These are phyloP conservation scores for Tephrocybe sp. DNA, from an alignment of 768 basidiomycete species.

Conservation along the genomic window DNA sequence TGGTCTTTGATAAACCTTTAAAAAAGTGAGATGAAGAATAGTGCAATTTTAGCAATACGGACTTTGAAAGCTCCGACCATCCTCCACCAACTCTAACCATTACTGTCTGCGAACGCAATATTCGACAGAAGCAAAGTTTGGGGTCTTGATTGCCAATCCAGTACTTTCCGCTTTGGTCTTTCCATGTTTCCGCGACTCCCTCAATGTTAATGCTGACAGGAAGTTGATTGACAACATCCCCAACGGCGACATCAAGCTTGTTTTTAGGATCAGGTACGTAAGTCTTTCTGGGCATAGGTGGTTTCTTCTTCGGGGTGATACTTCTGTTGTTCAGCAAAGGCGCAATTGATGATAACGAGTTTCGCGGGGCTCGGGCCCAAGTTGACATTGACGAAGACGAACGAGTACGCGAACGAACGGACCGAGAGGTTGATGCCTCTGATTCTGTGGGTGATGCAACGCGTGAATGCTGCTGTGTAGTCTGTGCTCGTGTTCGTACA, in stretches of 20 bases:
- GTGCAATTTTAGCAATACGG: constrained; percentile 23
- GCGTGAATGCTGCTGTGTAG: constrained; percentile 32
- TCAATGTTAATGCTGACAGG: constrained; percentile 82
- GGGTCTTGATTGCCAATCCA: constrained; percentile 95
- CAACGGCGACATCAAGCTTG: constrained; percentile 90
- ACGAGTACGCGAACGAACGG: constrained; percentile 36
- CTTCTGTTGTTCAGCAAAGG: constrained; percentile 23
- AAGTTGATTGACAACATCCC: constrained; percentile 86
- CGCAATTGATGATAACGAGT: constrained; percentile 47
- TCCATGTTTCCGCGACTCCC: constrained; percentile 82
- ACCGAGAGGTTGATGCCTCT: constrained; percentile 54
- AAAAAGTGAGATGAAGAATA: constrained; percentile 6
- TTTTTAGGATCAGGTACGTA: constrained; percentile 89
- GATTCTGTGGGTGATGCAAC: constrained; percentile 61
- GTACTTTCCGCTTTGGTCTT: constrained; percentile 91
- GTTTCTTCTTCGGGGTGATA: constrained; percentile 46
- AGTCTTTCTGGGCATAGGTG: constrained; percentile 47
- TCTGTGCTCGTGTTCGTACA: constrained; percentile 41
- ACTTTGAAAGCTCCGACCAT: constrained; percentile 92
- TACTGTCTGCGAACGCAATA: constrained; percentile 86
- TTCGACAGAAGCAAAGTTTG: constrained; percentile 88
- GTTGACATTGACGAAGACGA: constrained; percentile 50
- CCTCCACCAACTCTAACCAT: constrained; percentile 98
- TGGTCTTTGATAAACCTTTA: constrained; percentile 82
- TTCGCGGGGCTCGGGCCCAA: constrained; percentile 69